These are phyloP conservation scores for Gossypium aridum DNA, from an alignment of 441 rosid species.

Conservation along the genomic window DNA sequence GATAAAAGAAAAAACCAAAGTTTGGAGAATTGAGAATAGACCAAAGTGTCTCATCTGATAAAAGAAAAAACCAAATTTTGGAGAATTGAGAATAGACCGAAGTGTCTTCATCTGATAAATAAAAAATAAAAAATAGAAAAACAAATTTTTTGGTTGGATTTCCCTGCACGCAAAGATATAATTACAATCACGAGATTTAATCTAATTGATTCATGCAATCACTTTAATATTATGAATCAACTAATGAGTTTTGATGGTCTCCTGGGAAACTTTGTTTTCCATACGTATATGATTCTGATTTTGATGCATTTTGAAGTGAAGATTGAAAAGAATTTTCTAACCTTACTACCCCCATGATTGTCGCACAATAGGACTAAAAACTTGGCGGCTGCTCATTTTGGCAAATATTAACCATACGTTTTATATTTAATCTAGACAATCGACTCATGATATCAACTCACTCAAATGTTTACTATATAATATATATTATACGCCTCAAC, in stretches of 20 bases:
- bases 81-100: too few relatives aligned
- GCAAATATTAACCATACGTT: too few relatives aligned
- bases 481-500: accelerated
- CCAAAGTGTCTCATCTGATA: background rate
- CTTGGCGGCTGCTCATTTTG: background rate
- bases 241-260: too few relatives aligned
- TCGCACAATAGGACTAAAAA: background rate
- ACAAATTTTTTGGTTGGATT: background rate
- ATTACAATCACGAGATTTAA: background rate
- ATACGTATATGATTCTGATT: background rate
- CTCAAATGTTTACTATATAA: too few relatives aligned
- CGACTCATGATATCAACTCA: too few relatives aligned
- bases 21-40: too few relatives aligned
- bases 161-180: constrained; percentile 13
- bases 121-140: too few relatives aligned
- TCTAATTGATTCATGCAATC: background rate
- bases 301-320: background rate
- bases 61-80: background rate
- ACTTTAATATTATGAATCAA: too few relatives aligned
- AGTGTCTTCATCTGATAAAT: too few relatives aligned
- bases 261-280: background rate
- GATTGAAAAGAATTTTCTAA: background rate
- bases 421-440: too few relatives aligned
- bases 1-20: too few relatives aligned
- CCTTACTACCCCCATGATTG: background rate